Evolutionary conservation across 257 asterid species (phyloP), one percentile per base, ranked within the genome.

Genomic region (Penstemon newberryi): DNA sequence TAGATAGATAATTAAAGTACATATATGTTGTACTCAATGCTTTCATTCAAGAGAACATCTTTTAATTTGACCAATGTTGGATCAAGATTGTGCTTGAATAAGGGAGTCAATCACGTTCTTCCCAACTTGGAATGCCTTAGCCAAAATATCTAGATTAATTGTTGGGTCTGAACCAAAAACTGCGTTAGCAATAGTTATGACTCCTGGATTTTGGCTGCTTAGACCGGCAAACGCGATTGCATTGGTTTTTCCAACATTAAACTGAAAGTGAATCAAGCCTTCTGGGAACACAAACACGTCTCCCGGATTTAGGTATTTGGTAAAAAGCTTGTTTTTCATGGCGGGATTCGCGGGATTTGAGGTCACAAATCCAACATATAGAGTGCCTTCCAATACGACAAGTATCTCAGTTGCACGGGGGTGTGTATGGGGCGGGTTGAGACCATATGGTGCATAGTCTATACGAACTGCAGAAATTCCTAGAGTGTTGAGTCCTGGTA

Each of bases 171-270:
- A 56, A 62, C 79, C 72, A 49, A 75, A 75, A n/a, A 70, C 68
- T 0, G 79, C 65, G 6, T 75, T 75, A 3, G 79, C 72, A 45
- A 75, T 50, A 1, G 79, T 63, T 3, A 69, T 69, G 46, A 75
- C 71, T 4, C 79, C 79, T 9, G 74, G 78, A 19, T 67, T 74
- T 39, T 74, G 79, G 54, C 79, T 74, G 19, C 72, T 74, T 8
- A 74, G 60, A 6, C 70, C 70, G 0, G 71, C 73, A 10, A 74
- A 59, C 3, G 70, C 74, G 44, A 69, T 12, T 0, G 75, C 67
- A 4, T 19, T 62, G 6, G 63, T 61, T 3, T 54, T 61, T 37
- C 70, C 75, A 2, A 45, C 70, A 37, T 74, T 74, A 9, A 65
- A 60, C 13, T 38, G 67, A 46, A 74, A 74, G 56, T 74, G 79